A percentile compares a stretch with the other conserved stretches of the same genome.
phyloP scores from a whole-genome alignment of 371 early-diverging fungal species.

The Mucor lusitanicus region DNA sequence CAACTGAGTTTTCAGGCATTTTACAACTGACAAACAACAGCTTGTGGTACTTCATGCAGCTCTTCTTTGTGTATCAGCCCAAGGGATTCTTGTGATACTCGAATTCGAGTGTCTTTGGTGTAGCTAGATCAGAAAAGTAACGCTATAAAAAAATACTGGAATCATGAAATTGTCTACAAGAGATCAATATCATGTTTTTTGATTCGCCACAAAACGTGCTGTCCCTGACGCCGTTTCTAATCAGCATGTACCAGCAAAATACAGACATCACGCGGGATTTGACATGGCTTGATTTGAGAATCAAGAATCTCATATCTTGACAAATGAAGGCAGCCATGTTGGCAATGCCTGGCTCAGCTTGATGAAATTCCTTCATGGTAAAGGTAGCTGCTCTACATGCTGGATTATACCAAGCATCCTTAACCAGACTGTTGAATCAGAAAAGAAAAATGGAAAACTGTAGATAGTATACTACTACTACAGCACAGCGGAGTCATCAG shows the following conservation, averaged over 20 bases:
- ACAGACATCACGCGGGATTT: not conserved
- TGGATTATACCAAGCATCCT: not conserved
- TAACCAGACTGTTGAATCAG: not conserved
- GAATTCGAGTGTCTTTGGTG: not conserved
- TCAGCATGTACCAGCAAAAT: not conserved
- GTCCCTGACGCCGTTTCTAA: slow-evolving; percentile 1
- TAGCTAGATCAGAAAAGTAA: not conserved
- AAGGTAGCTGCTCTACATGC: not conserved
- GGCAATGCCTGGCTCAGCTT: too few species aligned
- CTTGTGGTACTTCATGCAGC: not conserved
- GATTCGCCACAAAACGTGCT: not conserved
- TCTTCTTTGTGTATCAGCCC: not conserved
- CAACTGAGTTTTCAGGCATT: not conserved
- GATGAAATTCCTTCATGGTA: not conserved
- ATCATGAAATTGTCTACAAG: not conserved
- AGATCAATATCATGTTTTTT: not conserved
- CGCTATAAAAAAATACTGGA: not conserved
- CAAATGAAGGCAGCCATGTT: not conserved
- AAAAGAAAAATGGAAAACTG: not conserved
- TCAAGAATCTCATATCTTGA: too few species aligned
- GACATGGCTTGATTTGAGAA: not conserved
- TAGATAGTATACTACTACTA: too few species aligned
- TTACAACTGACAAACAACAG: too few species aligned
- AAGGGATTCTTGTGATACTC: not conserved
- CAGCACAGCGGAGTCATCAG: not conserved